A percentile compares a stretch with the other conserved stretches of the same genome.
phyloP scores from a whole-genome alignment of 148 eudicot species.

The Amaranthus cruentus region DNA sequence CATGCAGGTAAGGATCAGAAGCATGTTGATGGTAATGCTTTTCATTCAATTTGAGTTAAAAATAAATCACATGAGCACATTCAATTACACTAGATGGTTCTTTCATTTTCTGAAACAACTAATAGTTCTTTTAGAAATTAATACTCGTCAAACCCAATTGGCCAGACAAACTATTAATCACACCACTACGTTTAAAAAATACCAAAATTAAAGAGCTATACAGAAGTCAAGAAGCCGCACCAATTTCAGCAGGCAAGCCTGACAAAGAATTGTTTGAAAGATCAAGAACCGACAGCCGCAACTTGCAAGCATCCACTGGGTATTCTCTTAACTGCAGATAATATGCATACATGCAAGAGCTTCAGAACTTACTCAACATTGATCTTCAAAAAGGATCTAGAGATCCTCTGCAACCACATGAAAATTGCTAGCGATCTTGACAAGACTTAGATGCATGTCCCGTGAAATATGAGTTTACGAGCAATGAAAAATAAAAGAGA shows the following conservation, averaged over 20 bases:
- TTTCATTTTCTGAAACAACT: background rate
- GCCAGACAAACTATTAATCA: slow-evolving; percentile 1
- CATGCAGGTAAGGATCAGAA: no score
- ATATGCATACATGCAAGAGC: slow-evolving; percentile 17
- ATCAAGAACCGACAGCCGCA: slow-evolving; percentile 70
- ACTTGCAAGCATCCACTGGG: slow-evolving; percentile 84
- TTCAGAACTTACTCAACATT: slow-evolving; percentile 13
- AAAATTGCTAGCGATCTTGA: background rate
- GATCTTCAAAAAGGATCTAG: background rate
- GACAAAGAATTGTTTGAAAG: slow-evolving; percentile 91
- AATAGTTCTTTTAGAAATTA: background rate
- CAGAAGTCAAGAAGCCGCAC: slow-evolving; percentile 38
- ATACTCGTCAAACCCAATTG: background rate
- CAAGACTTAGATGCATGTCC: slow-evolving; percentile 5
- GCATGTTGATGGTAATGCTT: no score
- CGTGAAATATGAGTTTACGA: background rate
- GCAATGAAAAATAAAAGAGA: background rate
- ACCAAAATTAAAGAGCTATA: background rate
- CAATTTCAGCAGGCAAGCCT: slow-evolving; percentile 94
- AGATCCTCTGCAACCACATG: background rate
- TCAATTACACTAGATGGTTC: background rate
- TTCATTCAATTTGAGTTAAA: no score
- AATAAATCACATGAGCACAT: background rate
- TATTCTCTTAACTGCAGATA: slow-evolving; percentile 71
- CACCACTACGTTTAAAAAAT: background rate